Evolutionary conservation across 805 yeast genomes (phyloP).

Genomic region (Teunomyces tritomae): DNA sequence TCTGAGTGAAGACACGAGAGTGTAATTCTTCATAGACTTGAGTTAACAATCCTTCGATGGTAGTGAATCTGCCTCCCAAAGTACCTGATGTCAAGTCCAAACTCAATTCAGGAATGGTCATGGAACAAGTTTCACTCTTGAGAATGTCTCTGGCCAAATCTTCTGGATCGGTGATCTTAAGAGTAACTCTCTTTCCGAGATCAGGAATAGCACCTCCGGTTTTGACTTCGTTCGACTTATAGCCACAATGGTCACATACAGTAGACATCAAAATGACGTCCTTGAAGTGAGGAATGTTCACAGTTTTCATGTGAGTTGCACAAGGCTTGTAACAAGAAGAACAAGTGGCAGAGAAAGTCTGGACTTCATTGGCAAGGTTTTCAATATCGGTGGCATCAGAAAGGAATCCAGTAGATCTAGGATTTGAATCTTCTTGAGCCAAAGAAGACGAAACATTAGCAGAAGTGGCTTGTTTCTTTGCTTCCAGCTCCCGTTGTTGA

Average conservation of each 20-base stretch:
- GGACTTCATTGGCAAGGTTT: constrained; percentile 85
- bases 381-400: constrained; percentile 79
- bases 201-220: constrained; percentile 97
- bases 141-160: constrained; percentile 93
- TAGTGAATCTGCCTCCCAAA: constrained; percentile 95
- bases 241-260: constrained; percentile 88
- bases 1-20: constrained; percentile 75
- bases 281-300: constrained; percentile 95
- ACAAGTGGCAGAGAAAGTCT: constrained; percentile 88
- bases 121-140: constrained; percentile 90
- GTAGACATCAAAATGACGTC: constrained; percentile 97
- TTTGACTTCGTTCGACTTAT: constrained; percentile 94
- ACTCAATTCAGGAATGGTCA: constrained; percentile 81
- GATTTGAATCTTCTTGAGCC: constrained; percentile 13
- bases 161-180: constrained; percentile 81
- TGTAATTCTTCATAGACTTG: constrained; percentile 91
- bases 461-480: constrained; percentile 40
- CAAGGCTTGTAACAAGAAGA: constrained; percentile 82
- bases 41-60: constrained; percentile 86
- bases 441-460: constrained; percentile 27
- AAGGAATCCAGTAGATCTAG: constrained; percentile 53
- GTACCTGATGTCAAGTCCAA: constrained; percentile 95
- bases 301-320: constrained; percentile 94
- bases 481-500: constrained; percentile 47
- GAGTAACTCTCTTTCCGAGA: constrained; percentile 70